Evolutionary conservation across 108 stramenopile genomes (phyloP).

Genomic region (Discostella stelligeroides): DNA sequence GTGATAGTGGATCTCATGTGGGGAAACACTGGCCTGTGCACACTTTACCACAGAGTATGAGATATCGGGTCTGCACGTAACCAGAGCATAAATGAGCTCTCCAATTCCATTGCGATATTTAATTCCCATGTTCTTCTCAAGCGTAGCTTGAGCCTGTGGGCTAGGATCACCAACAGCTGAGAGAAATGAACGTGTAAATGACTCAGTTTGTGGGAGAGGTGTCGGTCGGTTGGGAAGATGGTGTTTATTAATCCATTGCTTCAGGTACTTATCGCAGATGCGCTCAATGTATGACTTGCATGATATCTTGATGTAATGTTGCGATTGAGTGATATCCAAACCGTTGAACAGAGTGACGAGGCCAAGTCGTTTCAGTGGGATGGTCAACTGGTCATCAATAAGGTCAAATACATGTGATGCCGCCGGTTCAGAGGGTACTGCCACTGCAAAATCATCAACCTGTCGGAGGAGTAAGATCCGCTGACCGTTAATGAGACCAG

Average conservation of each 20-base stretch:
- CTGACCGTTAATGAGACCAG: conserved; percentile 8
- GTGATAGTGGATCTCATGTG: too few species aligned
- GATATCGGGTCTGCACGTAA: too few species aligned
- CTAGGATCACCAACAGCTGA: neutral
- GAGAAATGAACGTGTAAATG: neutral
- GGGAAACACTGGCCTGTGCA: too few species aligned
- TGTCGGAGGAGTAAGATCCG: conserved; percentile 44
- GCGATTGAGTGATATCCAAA: conserved; percentile 35
- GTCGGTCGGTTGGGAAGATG: neutral
- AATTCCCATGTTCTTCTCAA: conserved; percentile 28
- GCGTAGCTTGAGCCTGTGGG: conserved; percentile 5
- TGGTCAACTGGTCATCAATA: too few species aligned
- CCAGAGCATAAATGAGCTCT: too few species aligned
- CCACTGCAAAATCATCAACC: conserved; percentile 53
- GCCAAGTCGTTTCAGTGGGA: too few species aligned
- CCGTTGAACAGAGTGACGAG: conserved; percentile 3
- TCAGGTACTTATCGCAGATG: too few species aligned
- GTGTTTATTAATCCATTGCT: conserved; percentile 26
- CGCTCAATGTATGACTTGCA: conserved; percentile 32
- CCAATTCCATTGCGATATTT: conserved; percentile 52
- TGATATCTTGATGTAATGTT: conserved; percentile 33
- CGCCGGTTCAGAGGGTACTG: too few species aligned
- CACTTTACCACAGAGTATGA: too few species aligned
- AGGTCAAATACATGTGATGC: too few species aligned
- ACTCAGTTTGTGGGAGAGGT: neutral